Percentiles rank a stretch among this genome's conserved stretches.
Conservation (phyloP, 345 rosid species). For the Linum usitatissimum region DNA sequence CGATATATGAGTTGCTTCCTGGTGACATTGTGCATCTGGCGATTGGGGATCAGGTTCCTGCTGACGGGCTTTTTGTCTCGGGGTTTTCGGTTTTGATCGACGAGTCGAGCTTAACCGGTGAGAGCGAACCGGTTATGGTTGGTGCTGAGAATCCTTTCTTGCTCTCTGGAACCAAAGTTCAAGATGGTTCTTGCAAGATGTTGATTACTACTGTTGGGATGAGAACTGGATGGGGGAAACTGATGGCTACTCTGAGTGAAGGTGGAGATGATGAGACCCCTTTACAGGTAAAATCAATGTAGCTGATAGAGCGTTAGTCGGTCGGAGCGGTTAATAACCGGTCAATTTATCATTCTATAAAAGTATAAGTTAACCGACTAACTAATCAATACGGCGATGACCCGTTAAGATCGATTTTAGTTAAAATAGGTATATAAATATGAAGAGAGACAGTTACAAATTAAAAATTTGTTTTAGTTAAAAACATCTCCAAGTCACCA, state of each 20-base stretch:
- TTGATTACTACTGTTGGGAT: conserved; percentile 80
- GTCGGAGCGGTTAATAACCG: too few relatives aligned
- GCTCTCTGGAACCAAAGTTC: conserved; percentile 88
- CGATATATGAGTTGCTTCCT: conserved; percentile 72
- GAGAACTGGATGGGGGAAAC: conserved; percentile 96
- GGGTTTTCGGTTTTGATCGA: conserved; percentile 82
- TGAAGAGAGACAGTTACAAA: too few relatives aligned
- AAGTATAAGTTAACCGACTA: too few relatives aligned
- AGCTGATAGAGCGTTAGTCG: too few relatives aligned
- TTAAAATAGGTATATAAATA: too few relatives aligned
- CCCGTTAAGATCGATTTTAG: too few relatives aligned
- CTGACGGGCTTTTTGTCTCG: conserved; percentile 77
- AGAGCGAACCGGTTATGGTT: conserved; percentile 74
- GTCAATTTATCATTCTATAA: too few relatives aligned
- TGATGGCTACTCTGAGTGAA: conserved; percentile 84
- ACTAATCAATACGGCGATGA: too few relatives aligned
- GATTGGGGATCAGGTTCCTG: conserved; percentile 91
- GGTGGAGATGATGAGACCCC: conserved; percentile 98
- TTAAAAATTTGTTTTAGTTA: too few relatives aligned
- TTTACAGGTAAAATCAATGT: conserved; percentile 51
- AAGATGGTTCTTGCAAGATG: conserved; percentile 94
- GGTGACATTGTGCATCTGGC: conserved; percentile 87
- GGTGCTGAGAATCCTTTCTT: conserved; percentile 55
- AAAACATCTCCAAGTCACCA: too few relatives aligned
- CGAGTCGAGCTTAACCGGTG: conserved; percentile 86